Base-by-base conservation (phyloP, 1,284 basidiomycete species). In the Salmacisia buchloeana region DNA sequence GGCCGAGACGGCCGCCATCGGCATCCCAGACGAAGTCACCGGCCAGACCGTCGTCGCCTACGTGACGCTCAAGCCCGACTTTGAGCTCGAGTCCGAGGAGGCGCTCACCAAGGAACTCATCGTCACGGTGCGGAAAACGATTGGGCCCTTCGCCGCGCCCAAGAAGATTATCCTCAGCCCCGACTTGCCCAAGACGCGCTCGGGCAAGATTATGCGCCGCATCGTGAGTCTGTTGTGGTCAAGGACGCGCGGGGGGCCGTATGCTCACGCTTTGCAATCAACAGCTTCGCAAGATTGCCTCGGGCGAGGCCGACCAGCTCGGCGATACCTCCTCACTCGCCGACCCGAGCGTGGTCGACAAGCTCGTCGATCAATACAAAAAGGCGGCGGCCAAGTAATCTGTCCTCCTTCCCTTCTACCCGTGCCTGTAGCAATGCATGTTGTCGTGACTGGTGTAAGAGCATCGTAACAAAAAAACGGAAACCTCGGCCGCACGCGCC, bases 121-220 rank as follows among this genome's bases (percentile, higher is more conserved):
- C 18, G 86, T 97, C 43, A 94, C 97, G 82, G 94, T 98, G 27
- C 87, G 94, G 77, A 96, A 94, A 82, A 89, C 90, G 45, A 97
- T 97, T 69, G 93, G 93, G 2, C 92, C 93, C 2, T 3, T 23
- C 34, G 25, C 41, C 6, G 57, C 34, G 27, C 92, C 92, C 41
- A 94, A 94, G 86, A 89, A 88, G 82, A 87, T 94, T 73, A 87
- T 86, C 81, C 83, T 96, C 73, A 88, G 94, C 69, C 72, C 77
- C 39, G 92, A 94, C 81, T 83, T 96, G 62, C 93, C 93, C 41
- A 96, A 96, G 86, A 97, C 93, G 41, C 85, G 92, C 56, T 90
- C 88, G 10, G 93, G 93, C 45, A 96, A 94, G 87, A 88, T 89
- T 10, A 59, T 59, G 58, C 36, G 58, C 15, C 58, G 58, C 23